Conservation (phyloP, 1,139 yeast species). For the Hanseniaspora gamundiae region DNA sequence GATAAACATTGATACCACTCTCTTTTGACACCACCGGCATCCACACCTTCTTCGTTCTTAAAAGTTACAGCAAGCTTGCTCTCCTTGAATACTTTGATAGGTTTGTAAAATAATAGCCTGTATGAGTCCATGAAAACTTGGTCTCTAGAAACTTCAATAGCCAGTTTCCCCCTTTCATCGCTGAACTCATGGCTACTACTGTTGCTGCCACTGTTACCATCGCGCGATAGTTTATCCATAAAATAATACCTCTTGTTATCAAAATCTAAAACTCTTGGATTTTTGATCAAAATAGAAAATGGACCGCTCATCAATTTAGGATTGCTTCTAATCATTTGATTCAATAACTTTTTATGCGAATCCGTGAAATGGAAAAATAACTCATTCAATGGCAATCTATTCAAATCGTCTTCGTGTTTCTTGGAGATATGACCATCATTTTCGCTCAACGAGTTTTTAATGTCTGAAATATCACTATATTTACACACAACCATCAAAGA, state of each 20-base stretch:
- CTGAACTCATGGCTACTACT: constrained; percentile 24
- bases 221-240: constrained; percentile 44
- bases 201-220: constrained; percentile 31
- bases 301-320: constrained; percentile 97
- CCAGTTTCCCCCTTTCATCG: constrained; percentile 28
- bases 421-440: constrained; percentile 51
- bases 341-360: constrained; percentile 76
- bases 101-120: constrained; percentile 69
- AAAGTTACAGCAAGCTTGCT: constrained; percentile 70
- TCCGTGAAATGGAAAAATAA: constrained; percentile 82
- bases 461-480: constrained; percentile 44
- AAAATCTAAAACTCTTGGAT: constrained; percentile 84
- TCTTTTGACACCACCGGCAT: constrained; percentile 96
- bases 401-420: constrained; percentile 44
- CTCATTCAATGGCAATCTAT: constrained; percentile 66
- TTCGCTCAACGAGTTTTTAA: constrained; percentile 32
- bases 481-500: constrained; percentile 93
- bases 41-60: constrained; percentile 92
- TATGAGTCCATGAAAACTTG: constrained; percentile 90
- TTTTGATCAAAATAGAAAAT: constrained; percentile 77
- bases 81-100: constrained; percentile 61
- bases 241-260: constrained; percentile 88
- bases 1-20: constrained; percentile 96
- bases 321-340: constrained; percentile 84
- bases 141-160: constrained; percentile 69